phyloP scores from a whole-genome alignment of 768 basidiomycete genomes.

The Phanerochaete carnosa region DNA sequence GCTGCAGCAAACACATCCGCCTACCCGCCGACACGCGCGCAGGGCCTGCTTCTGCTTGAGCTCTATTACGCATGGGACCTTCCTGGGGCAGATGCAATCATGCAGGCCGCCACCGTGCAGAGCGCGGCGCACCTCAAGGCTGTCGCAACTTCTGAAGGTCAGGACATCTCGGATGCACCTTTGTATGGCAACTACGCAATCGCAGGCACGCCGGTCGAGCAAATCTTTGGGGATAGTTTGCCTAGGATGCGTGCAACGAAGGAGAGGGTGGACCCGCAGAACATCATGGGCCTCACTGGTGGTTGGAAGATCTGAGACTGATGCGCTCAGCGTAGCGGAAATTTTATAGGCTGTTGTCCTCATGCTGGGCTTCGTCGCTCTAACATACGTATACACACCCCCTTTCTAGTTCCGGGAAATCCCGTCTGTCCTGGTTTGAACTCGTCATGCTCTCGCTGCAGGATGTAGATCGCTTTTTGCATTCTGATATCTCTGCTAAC shows the following conservation, averaged over 20 bases:
- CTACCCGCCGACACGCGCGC: constrained; percentile 42
- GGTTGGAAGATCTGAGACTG: constrained; percentile 63
- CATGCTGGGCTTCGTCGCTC: no score
- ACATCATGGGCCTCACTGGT: constrained; percentile 66
- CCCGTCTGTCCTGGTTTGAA: no score
- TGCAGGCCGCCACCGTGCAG: constrained; percentile 38
- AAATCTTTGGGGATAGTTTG: constrained; percentile 51
- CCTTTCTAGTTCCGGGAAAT: no score
- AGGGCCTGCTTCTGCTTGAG: constrained; percentile 42
- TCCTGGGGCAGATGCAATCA: constrained; percentile 34
- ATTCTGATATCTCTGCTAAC: no score
- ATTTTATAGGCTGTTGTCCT: no score
- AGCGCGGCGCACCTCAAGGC: constrained; percentile 38
- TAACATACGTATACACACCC: no score
- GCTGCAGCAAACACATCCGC: constrained; percentile 35
- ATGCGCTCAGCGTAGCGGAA: no score
- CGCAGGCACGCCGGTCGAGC: constrained; percentile 43
- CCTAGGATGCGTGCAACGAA: constrained; percentile 38
- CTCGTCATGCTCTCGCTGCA: no score
- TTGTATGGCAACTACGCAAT: constrained; percentile 64
- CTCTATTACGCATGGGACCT: constrained; percentile 41
- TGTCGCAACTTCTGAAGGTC: constrained; percentile 38
- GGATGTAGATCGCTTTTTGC: no score
- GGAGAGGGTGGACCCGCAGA: constrained; percentile 46
- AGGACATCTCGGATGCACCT: constrained; percentile 34